Percentiles rank a stretch among this genome's conserved stretches.
phyloP scores from a whole-genome alignment of 2,329 filamentous ascomycete genomes.

The Coniella lustricola region DNA sequence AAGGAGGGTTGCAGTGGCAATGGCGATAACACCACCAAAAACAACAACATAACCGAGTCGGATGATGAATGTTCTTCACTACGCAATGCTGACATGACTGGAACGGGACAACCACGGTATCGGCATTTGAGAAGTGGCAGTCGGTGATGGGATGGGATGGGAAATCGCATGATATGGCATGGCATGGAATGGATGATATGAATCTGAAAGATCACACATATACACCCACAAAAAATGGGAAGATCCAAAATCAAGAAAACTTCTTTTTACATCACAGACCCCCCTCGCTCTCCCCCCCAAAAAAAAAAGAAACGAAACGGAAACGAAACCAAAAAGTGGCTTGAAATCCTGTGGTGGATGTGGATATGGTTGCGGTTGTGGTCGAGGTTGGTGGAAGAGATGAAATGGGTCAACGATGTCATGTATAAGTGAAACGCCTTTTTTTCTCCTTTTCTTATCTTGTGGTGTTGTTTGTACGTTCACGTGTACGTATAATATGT shows the following conservation, averaged over 20 bases:
- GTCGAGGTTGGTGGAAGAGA: not conserved
- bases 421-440: slow-evolving; percentile 15
- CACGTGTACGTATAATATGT: slow-evolving; percentile 1
- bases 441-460: slow-evolving; percentile 12
- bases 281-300: too few relatives aligned
- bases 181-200: too few relatives aligned
- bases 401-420: slow-evolving; percentile 12
- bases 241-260: too few relatives aligned
- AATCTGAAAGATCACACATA: too few relatives aligned
- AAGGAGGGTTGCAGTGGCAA: not conserved
- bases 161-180: too few relatives aligned
- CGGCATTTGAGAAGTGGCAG: slow-evolving; percentile 8
- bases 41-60: slow-evolving; percentile 1
- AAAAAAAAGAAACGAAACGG: too few relatives aligned
- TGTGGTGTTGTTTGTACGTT: slow-evolving; percentile 9
- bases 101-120: slow-evolving; percentile 15
- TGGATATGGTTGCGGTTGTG: not conserved
- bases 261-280: too few relatives aligned
- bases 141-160: too few relatives aligned
- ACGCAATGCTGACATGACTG: slow-evolving; percentile 17
- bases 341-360: not conserved
- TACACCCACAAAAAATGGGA: too few relatives aligned
- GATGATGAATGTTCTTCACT: slow-evolving; percentile 11
- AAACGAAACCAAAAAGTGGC: too few relatives aligned
- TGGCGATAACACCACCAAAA: not conserved